phyloP scores from a whole-genome alignment of 805 yeast species.

The Zygosaccharomyces pseudorouxii region DNA sequence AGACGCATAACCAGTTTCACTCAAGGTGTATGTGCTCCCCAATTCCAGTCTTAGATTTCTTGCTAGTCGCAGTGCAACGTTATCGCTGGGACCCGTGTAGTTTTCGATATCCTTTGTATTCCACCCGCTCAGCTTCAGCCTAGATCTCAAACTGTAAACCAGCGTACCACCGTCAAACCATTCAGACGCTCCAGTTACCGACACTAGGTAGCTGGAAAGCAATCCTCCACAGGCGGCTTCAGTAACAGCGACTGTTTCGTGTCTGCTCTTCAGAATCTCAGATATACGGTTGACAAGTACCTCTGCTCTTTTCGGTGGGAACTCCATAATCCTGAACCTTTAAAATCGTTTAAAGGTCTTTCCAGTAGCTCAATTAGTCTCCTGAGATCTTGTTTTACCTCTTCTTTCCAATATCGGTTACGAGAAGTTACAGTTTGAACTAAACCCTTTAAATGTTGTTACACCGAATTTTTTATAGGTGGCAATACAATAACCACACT shows the following conservation, averaged over 20 bases:
- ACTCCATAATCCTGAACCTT: slow-evolving; percentile 27
- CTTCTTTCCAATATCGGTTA: neutral
- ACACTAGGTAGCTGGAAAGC: slow-evolving; percentile 70
- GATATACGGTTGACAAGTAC: slow-evolving; percentile 55
- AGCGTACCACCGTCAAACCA: slow-evolving; percentile 83
- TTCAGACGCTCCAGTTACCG: slow-evolving; percentile 79
- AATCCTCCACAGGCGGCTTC: slow-evolving; percentile 92
- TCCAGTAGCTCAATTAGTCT: neutral
- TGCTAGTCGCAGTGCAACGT: slow-evolving; percentile 70
- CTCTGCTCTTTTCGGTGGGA: slow-evolving; percentile 58
- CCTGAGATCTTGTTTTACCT: neutral
- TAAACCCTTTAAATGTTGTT: neutral
- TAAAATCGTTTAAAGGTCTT: neutral
- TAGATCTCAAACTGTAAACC: slow-evolving; percentile 69
- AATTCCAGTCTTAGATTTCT: slow-evolving; percentile 73
- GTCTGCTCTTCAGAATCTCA: slow-evolving; percentile 44
- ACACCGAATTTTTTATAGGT: neutral
- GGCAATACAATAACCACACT: neutral
- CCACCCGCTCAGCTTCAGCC: slow-evolving; percentile 78
- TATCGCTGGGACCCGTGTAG: slow-evolving; percentile 79
- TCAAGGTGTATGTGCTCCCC: slow-evolving; percentile 75
- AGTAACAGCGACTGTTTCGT: slow-evolving; percentile 70
- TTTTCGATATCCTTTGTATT: slow-evolving; percentile 58
- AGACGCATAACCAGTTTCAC: slow-evolving; percentile 84
- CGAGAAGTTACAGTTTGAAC: neutral